phyloP scores from a whole-genome alignment of 371 early-diverging fungal genomes.

The Conidiobolus incongruus region DNA sequence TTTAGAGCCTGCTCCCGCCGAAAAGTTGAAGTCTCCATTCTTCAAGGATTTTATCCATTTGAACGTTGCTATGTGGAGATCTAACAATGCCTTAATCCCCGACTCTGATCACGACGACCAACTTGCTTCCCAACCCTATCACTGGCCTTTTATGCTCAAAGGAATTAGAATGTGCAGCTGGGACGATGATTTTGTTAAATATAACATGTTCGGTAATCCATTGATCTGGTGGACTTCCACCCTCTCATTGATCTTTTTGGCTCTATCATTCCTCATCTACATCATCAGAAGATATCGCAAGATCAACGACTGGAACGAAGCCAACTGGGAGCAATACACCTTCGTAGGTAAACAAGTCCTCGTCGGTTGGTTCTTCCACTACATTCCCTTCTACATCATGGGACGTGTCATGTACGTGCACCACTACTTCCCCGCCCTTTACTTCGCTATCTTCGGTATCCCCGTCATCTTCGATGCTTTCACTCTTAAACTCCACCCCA shows the following conservation, averaged over 20 bases:
- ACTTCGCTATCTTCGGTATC: constrained; percentile 73
- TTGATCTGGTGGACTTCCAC: constrained; percentile 84
- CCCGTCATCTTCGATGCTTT: constrained; percentile 54
- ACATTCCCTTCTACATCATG: constrained; percentile 93
- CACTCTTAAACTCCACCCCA: constrained; percentile 8
- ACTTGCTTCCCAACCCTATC: constrained; percentile 66
- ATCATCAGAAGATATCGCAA: constrained; percentile 42
- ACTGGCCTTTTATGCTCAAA: constrained; percentile 85
- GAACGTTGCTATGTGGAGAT: constrained; percentile 94
- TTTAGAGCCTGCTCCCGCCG: too few relatives aligned
- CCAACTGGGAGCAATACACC: constrained; percentile 44
- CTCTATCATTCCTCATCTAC: constrained; percentile 19
- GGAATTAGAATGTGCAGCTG: constrained; percentile 97
- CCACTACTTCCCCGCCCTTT: constrained; percentile 97
- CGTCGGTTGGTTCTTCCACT: constrained; percentile 92
- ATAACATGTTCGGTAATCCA: constrained; percentile 92
- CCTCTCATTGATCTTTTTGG: constrained; percentile 30
- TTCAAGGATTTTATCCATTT: constrained; percentile 75
- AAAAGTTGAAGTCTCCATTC: constrained; percentile 32
- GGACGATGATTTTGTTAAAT: constrained; percentile 79
- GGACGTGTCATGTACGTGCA: constrained; percentile 95
- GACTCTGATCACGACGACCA: constrained; percentile 90
- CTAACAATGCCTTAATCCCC: constrained; percentile 93
- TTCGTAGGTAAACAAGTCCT: constrained; percentile 42
- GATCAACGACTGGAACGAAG: constrained; percentile 27